Base-by-base conservation (phyloP, 352 stramenopile species). In the Pseudoperonospora humuli region DNA sequence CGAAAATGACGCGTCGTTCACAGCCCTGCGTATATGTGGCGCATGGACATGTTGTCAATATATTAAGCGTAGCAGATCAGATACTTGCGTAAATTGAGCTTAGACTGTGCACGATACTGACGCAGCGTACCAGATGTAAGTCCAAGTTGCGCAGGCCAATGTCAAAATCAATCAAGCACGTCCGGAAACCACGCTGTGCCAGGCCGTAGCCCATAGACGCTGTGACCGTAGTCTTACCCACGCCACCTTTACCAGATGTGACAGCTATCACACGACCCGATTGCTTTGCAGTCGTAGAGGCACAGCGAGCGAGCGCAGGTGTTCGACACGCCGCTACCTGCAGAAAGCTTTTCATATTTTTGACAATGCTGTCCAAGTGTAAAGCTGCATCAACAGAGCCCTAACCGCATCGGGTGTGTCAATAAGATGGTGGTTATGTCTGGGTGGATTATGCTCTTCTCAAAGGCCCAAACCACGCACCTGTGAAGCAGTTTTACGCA, bases 131-230 rank as follows among this genome's bases (percentile, higher is more conserved):
- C 49, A 97, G 61, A 67, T 97, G 86, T 46, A 97, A 70, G 46
- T 97, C 86, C 21, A 97, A 44, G 56, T 97, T 97, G 27, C 88
- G 82, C 37, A 97, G 51, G 0, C 88, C 88, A 57, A 97, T 96
- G 66, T 97, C 86, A 64, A 97, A 97, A 62, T 97, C 88, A 50
- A 97, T 94, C 5, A 97, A 74, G 44, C 85, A 96, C 39, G 84
- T 95, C 46, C 75, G 72, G 44, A 84, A 83, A 20, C 87, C 87
- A n/a, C 66, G 77, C 45, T 77, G 61, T 17, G 83, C 83, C 37
- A 95, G 63, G 1, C 83, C 83, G 66, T 88, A 93, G 42, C 80
- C 81, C 26, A 95, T 66, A 26, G 78, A 92, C 15, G 88, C 88
- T 8, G 86, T 92, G 10, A 86, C 83, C 2, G 86, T 97, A 7